Evolutionary conservation across 148 eudicot species (phyloP), one percentile per base, ranked within the genome.

Genomic region (Fagopyrum tataricum): DNA sequence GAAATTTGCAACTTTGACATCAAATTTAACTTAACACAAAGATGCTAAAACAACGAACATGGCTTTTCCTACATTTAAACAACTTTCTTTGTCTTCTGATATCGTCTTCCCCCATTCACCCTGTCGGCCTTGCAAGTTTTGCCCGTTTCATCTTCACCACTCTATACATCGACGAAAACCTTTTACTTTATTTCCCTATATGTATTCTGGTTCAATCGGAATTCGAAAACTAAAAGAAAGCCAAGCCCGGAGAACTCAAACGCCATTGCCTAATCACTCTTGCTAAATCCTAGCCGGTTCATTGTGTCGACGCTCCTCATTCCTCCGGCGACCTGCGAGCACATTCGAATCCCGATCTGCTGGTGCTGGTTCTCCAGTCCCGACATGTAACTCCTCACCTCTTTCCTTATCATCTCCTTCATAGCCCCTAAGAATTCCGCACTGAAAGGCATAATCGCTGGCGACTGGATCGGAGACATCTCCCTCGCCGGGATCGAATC

Each of bases 351-450:
- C 17, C 82, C 79, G n/a, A 76, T 44, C 67, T 62, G 67, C 13
- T 79, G 49, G 12, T 46, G 37, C 0, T 31, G 37, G 37, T 31
- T 13, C 49, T 46, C 81, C 8, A 78, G 43, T 14, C 78, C 87
- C 37, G 79, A 76, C 86, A 87, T 87, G 71, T 85, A 85, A 37
- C 56, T 83, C 79, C 91, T 79, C 78, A 85, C 91, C 77, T 85
- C 91, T 64, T 61, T 80, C 82, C 79, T 83, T 26, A 87, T 79
- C 91, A 87, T 87, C 59, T 87, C 91, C 72, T 87, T 88, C 85
- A 87, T 83, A 79, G 81, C 88, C 67, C 75, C 76, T 79, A 83
- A 43, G 72, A 87, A 73, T 79, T 87, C 91, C 37, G 69, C 49
- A n/a, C 73, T 83, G 24, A 87, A 83, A 49, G 82, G 75, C 75